phyloP scores from a whole-genome alignment of 1,139 yeast species.

The Arxiozyma heterogenica region DNA sequence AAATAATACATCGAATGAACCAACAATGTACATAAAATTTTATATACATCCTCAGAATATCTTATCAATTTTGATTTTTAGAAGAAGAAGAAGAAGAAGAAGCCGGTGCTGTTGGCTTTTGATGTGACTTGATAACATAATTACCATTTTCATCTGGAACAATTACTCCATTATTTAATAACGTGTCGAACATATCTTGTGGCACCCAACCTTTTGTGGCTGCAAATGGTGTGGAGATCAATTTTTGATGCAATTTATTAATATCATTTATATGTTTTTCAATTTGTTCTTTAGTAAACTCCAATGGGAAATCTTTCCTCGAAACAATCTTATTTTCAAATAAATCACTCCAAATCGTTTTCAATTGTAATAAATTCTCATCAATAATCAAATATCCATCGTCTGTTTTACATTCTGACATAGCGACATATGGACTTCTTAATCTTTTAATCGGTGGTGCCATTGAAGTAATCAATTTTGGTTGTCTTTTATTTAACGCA shows the following conservation, averaged over 20 bases:
- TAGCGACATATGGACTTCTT: slow-evolving; percentile 54
- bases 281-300: slow-evolving; percentile 44
- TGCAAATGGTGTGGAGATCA: slow-evolving; percentile 69
- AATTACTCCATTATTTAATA: slow-evolving; percentile 59
- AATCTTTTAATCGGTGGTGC: slow-evolving; percentile 66
- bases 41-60: no score
- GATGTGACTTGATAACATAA: slow-evolving; percentile 25
- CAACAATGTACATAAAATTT: background rate
- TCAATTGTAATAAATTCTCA: slow-evolving; percentile 61
- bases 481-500: slow-evolving; percentile 54
- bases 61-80: no score
- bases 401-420: slow-evolving; percentile 44
- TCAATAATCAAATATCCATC: slow-evolving; percentile 60
- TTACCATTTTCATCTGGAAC: slow-evolving; percentile 39
- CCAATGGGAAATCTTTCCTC: slow-evolving; percentile 46
- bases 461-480: slow-evolving; percentile 63
- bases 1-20: no score
- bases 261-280: slow-evolving; percentile 50
- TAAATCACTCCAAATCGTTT: slow-evolving; percentile 66
- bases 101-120: background rate
- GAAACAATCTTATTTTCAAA: slow-evolving; percentile 50
- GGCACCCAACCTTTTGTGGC: slow-evolving; percentile 96
- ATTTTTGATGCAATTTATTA: slow-evolving; percentile 57
- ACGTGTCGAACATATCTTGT: slow-evolving; percentile 74
- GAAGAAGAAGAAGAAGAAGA: background rate